Conservation (phyloP, 2,329 filamentous ascomycete genomes). For the Aspergillus pseudonomiae region DNA sequence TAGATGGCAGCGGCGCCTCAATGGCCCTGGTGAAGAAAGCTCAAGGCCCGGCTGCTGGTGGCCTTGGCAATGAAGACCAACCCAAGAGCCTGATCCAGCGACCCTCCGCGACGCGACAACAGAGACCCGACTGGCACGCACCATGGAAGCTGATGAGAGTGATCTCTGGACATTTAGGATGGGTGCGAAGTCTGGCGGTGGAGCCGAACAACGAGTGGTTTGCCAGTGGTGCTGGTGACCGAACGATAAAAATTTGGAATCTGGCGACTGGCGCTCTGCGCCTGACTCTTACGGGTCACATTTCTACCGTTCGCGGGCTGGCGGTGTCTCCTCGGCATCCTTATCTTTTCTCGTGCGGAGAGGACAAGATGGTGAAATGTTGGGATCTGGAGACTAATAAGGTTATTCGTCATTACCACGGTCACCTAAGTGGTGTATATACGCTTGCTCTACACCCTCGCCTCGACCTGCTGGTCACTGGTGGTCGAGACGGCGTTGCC, state of each 20-base stretch:
- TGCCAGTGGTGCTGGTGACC: slow-evolving; percentile 88
- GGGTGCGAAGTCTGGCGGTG: slow-evolving; percentile 86
- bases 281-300: slow-evolving; percentile 89
- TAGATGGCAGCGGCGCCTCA: slow-evolving; percentile 52
- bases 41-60: slow-evolving; percentile 29
- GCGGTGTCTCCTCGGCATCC: slow-evolving; percentile 92
- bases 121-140: slow-evolving; percentile 91
- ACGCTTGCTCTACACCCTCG: slow-evolving; percentile 91
- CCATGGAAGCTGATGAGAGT: slow-evolving; percentile 99
- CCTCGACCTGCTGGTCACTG: slow-evolving; percentile 90
- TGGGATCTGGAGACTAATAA: slow-evolving; percentile 99
- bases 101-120: slow-evolving; percentile 63
- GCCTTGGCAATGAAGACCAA: slow-evolving; percentile 47
- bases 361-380: slow-evolving; percentile 99
- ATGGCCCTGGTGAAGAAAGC: slow-evolving; percentile 57
- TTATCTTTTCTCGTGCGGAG: slow-evolving; percentile 95
- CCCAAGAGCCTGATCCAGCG: slow-evolving; percentile 65
- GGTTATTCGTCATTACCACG: slow-evolving; percentile 96
- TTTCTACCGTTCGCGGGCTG: slow-evolving; percentile 87
- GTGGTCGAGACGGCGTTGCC: slow-evolving; percentile 90
- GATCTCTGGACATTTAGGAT: slow-evolving; percentile 93
- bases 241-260: slow-evolving; percentile 99
- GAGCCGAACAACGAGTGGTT: slow-evolving; percentile 99
- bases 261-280: slow-evolving; percentile 82
- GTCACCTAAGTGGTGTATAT: slow-evolving; percentile 94